Conservation (phyloP, 1,284 basidiomycete species). For the Meripilus lineatus region DNA sequence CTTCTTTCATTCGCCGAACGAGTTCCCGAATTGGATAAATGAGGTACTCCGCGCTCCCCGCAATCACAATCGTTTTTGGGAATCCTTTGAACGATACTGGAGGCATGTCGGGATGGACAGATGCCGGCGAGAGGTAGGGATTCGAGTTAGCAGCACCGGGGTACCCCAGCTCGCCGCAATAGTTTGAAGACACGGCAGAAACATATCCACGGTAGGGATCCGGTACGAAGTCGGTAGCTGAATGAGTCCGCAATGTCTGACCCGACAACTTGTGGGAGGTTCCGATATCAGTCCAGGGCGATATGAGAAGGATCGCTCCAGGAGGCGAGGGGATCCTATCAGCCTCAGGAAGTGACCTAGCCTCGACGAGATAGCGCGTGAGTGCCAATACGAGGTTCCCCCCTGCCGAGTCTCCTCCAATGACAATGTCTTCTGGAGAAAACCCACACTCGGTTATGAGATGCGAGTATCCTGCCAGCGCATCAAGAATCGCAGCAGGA, state of each 20-base stretch:
- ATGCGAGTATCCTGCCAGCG: slow-evolving; percentile 46
- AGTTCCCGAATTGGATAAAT: slow-evolving; percentile 29
- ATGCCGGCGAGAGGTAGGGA: slow-evolving; percentile 25
- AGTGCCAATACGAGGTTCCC: slow-evolving; percentile 51
- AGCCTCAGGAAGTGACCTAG: slow-evolving; percentile 14
- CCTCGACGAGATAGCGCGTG: slow-evolving; percentile 33
- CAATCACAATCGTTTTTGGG: slow-evolving; percentile 31
- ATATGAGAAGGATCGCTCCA: slow-evolving; percentile 38
- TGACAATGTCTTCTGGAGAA: slow-evolving; percentile 42
- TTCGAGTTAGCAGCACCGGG: slow-evolving; percentile 30
- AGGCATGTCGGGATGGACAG: neutral
- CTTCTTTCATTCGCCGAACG: slow-evolving; percentile 30
- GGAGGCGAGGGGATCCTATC: slow-evolving; percentile 21
- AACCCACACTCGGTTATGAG: slow-evolving; percentile 41
- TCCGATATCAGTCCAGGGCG: slow-evolving; percentile 43
- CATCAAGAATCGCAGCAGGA: slow-evolving; percentile 52
- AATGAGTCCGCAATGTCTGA: slow-evolving; percentile 18
- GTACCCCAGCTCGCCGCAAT: slow-evolving; percentile 8
- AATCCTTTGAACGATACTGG: slow-evolving; percentile 26
- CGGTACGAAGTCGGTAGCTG: slow-evolving; percentile 9
- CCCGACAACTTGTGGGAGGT: slow-evolving; percentile 22
- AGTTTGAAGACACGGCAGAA: slow-evolving; percentile 30
- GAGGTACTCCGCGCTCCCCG: slow-evolving; percentile 29
- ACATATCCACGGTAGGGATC: slow-evolving; percentile 25
- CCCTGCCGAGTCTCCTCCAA: slow-evolving; percentile 60